Base-by-base conservation (phyloP, 2,329 filamentous ascomycete genomes). In the Verticillium klebahnii region DNA sequence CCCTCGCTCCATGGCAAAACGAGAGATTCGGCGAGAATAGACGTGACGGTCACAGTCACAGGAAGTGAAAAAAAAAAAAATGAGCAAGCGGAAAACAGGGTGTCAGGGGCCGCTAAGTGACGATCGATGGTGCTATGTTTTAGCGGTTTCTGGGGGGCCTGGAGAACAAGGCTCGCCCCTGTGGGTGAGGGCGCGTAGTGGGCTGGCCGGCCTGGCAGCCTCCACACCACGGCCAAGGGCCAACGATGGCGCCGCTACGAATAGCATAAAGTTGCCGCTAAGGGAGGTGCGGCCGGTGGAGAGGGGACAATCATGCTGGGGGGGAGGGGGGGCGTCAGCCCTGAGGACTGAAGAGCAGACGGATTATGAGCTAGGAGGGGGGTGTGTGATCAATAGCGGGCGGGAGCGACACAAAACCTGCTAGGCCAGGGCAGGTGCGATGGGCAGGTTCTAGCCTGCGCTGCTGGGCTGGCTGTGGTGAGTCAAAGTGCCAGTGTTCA, bases 51-150 rank as follows among this genome's bases (percentile, higher is more conserved):
- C 15, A n/a, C 11, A 11, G 19, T 52, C 45, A 11, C 19, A 23
- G 19, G n/a, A 52, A 12, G 19, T 4, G n/a, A 25, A 50, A 25
- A 52, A 52, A 25, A 52, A 52, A 40, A 52, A 52, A 25, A 23
- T 52, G 23, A 52, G 23, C 11, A 6, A 29, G 45, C 19, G 45
- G 45, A 36, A 36, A 36, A 52, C n/a, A 64, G 61, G n/a, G 45
- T 52, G 45, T 52, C 45, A 52, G 45, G 45, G 45, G 45, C 19
- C 45, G 45, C 37, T 50, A 58, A n/a, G 23, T 39, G 57, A 14
- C 23, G 57, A 60, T 61, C 61, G 59, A 52, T 56, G 61, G 64
- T 58, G 57, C 57, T 50, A 39, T 36, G 57, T 50, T 58, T 58
- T 58, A 58, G 57, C 31, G 57, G 36, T 58, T 45, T 50, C 57